Evolutionary conservation across 148 eudicot genomes (phyloP), one percentile per base, ranked within the genome.

Genomic region (Rhododendron vialii): DNA sequence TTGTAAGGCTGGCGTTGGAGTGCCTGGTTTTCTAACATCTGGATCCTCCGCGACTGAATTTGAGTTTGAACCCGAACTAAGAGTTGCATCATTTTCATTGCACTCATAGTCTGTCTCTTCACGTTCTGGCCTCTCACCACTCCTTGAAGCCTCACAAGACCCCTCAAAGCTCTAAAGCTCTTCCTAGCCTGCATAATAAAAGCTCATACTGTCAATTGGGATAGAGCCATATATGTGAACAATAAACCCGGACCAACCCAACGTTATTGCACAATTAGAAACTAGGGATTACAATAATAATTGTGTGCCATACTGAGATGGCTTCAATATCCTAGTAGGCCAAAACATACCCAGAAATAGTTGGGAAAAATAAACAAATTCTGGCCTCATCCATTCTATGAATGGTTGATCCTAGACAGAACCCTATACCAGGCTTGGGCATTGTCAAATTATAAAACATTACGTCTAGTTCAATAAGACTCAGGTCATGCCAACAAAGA

Each of bases 21-120:
- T 63, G 97, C 91, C 78, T 94, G 98, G 87, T 91, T 93, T 87
- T 95, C 99, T 79, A 98, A 84, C 96, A 94, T 94, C 86, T 97
- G 98, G 81, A 94, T 92, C 89, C 99, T 89, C 79, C 95, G 88
- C 14, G 99, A 93, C 87, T 92, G 98, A 78, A 98, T 90, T 89
- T 98, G 99, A 36, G 92, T 93, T 86, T 98, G 99, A n/a, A 95
- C 95, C 82, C 95, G 95, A 24, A 95, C 98, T 81, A 98, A 85
- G 75, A 93, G 93, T 87, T 98, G 98, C 98, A 95, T 94, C 81
- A 93, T 92, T 86, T 92, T 98, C 96, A 98, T 91, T 26, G 99
- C 94, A 82, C 93, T 95, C 81, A 85, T 84, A n/a, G 99, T 98
- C 82, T 98, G 99, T 28, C 96, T 92, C 85, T 92, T 93, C 80